A percentile compares a stretch with the other conserved stretches of the same genome.
Evolutionary conservation across 371 early-diverging fungal genomes (phyloP).

Genomic region (Mortierella sp.): DNA sequence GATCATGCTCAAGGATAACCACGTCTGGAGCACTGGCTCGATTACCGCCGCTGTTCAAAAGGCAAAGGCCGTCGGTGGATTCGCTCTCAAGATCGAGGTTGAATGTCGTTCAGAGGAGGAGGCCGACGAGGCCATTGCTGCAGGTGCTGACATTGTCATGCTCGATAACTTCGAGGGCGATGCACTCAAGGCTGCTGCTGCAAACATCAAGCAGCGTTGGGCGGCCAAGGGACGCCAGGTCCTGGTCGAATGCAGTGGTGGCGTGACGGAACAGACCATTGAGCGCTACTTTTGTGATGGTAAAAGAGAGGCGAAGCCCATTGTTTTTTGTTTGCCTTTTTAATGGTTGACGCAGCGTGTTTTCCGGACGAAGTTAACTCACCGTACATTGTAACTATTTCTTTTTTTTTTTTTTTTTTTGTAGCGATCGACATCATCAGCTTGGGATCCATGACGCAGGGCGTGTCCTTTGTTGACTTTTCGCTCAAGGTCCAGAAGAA

Average conservation of each 20-base stretch:
- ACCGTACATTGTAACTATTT: no score
- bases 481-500: conserved; percentile 86
- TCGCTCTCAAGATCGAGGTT: conserved; percentile 96
- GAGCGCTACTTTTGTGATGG: conserved; percentile 84
- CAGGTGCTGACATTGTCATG: conserved; percentile 98
- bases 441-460: conserved; percentile 93
- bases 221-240: conserved; percentile 73
- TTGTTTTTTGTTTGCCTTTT: not conserved
- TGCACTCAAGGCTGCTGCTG: conserved; percentile 71
- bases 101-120: conserved; percentile 94
- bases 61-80: conserved; percentile 89
- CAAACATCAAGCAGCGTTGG: conserved; percentile 81
- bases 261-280: conserved; percentile 91
- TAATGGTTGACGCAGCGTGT: no score
- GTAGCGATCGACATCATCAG: conserved; percentile 92
- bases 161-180: conserved; percentile 83
- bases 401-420: conserved; percentile 13
- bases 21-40: conserved; percentile 95
- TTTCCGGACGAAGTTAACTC: not conserved
- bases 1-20: conserved; percentile 99
- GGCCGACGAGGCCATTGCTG: conserved; percentile 96
- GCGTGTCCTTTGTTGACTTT: conserved; percentile 96
- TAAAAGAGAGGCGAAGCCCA: conserved; percentile 45
- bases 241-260: conserved; percentile 95
- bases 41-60: conserved; percentile 89